Base-by-base conservation (phyloP, 2,329 filamentous ascomycete species). In the Trichoderma pleuroti region DNA sequence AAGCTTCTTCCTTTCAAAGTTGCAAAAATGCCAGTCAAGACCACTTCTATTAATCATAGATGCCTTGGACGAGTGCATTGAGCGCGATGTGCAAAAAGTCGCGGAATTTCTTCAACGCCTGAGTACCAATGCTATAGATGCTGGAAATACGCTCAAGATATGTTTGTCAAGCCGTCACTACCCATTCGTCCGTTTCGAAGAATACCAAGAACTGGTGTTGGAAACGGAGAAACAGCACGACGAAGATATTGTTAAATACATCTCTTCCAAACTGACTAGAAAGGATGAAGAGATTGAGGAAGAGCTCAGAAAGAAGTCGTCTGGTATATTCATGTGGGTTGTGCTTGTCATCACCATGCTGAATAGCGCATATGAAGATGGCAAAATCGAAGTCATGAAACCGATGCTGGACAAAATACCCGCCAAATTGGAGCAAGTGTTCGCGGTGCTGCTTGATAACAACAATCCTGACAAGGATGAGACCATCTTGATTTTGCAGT, bases 161-260 rank as follows among this genome's bases (percentile, higher is more conserved):
- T 62, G 59, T 42, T 10, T 62, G 14, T 62, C 59, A 5, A 62
- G 59, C 18, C 59, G 59, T 18, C 59, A 62, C 16, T 62, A 9
- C 24, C 59, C 59, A 18, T 18, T 4, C 36, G 28, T 62, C 8
- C 5, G 5, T 1, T 42, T 42, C 16, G 12, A 1, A 5, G 8
- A 3, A 5, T 39, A 62, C 1, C 24, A 42, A 9, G 9, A 62
- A 7, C 24, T 62, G 10, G 16, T 62, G 0, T 7, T 62, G 2
- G 59, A 62, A 7, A 12, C n/a, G 1, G 16, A 18, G 3, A 9
- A 26, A 4, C 2, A 62, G 9, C 59, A 62, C 18, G 24, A 62
- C 1, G 34, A 62, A n/a, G 59, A 62, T 1, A 62, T 62, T n/a
- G 4, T 30, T 1, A n/a, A n/a, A 1, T 62, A 62, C 9, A 42